Percentiles rank a stretch among this genome's conserved stretches.
These are phyloP conservation scores for Monilinia laxa DNA, from an alignment of 2,329 filamentous ascomycete genomes.

Conservation along the genomic window DNA sequence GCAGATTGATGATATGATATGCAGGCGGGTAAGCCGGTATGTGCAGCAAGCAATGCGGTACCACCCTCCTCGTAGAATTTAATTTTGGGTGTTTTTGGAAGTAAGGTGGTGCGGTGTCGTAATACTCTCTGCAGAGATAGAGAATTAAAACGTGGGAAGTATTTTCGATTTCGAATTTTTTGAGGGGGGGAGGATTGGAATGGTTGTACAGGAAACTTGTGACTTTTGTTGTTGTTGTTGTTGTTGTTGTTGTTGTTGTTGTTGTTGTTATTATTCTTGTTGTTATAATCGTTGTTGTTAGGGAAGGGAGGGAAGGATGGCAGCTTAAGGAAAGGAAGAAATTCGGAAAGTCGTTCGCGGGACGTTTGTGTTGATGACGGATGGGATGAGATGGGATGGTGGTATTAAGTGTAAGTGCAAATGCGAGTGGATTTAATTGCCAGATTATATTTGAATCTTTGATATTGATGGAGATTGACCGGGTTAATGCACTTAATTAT, in stretches of 20 bases:
- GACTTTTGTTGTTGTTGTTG: background rate
- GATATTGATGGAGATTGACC: too few relatives aligned
- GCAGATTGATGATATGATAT: constrained; percentile 18
- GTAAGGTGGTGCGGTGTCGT: too few relatives aligned
- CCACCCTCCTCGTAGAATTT: constrained; percentile 16
- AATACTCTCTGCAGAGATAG: background rate
- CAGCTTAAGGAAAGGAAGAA: background rate
- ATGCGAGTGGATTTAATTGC: too few relatives aligned
- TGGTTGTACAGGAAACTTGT: background rate
- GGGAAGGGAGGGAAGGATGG: background rate
- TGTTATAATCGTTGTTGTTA: background rate
- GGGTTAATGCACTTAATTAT: too few relatives aligned
- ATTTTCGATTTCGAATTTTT: background rate
- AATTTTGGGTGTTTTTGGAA: background rate
- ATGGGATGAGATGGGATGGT: background rate
- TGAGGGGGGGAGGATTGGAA: background rate
- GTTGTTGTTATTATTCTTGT: background rate
- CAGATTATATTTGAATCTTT: background rate
- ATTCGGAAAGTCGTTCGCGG: background rate
- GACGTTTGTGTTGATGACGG: background rate
- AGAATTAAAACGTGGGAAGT: constrained; percentile 13
- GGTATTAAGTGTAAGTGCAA: too few relatives aligned
- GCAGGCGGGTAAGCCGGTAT: constrained; percentile 14
- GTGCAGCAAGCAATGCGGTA: constrained; percentile 7
- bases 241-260: background rate